These are phyloP conservation scores for Ilyonectria destructans DNA, from an alignment of 2,329 filamentous ascomycete genomes.

Conservation along the genomic window DNA sequence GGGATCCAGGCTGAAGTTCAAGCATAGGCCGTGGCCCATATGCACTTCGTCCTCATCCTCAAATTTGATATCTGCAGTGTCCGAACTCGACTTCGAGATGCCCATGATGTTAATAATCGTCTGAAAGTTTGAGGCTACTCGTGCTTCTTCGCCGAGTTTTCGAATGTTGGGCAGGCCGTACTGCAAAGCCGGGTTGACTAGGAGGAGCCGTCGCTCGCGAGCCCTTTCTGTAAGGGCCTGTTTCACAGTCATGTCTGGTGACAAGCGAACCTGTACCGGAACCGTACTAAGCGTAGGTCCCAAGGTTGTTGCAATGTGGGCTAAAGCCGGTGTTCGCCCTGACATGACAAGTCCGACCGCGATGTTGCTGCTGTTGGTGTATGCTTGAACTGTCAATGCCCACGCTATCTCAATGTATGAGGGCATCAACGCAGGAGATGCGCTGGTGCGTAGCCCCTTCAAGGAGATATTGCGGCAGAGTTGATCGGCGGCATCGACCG, in stretches of 20 bases:
- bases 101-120: constrained; percentile 14
- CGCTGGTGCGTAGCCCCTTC: constrained; percentile 13
- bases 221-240: constrained; percentile 16
- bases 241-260: constrained; percentile 16
- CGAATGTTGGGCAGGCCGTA: constrained; percentile 11
- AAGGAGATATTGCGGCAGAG: constrained; percentile 14
- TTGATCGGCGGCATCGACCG: constrained; percentile 9
- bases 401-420: constrained; percentile 23
- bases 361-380: constrained; percentile 19
- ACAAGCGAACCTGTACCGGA: constrained; percentile 18
- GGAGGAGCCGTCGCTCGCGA: constrained; percentile 11
- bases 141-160: constrained; percentile 13
- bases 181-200: constrained; percentile 12
- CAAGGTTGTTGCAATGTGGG: constrained; percentile 18
- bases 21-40: constrained; percentile 12
- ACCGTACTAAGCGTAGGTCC: constrained; percentile 22
- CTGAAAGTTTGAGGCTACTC: constrained; percentile 15
- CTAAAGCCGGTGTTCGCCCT: constrained; percentile 17
- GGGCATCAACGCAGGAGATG: constrained; percentile 15
- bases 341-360: constrained; percentile 19
- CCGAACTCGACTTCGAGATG: constrained; percentile 13
- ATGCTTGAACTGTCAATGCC: constrained; percentile 15
- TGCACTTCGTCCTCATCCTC: constrained; percentile 18
- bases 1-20: constrained; percentile 14
- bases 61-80: constrained; percentile 12